phyloP scores from a whole-genome alignment of 2,329 filamentous ascomycete genomes.

The Pyrenochaeta sp. region DNA sequence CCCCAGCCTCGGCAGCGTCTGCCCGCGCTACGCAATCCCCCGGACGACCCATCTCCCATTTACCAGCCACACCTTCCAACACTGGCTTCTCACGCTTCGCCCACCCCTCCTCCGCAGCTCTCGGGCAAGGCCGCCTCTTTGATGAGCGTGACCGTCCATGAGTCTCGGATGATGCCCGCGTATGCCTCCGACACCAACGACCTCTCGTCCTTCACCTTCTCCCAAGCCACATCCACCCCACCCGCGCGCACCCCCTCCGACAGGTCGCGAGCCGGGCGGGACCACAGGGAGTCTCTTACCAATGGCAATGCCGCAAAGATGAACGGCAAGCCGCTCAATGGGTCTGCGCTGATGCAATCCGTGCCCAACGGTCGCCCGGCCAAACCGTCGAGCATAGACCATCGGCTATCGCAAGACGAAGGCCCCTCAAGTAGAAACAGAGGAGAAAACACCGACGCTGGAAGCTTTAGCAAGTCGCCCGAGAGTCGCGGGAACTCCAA shows the following conservation, averaged over 20 bases:
- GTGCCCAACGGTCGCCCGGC: constrained; percentile 48
- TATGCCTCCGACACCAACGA: constrained; percentile 57
- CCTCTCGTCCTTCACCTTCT: constrained; percentile 34
- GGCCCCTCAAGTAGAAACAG: constrained; percentile 21
- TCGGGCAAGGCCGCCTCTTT: constrained; percentile 36
- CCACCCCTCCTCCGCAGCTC: constrained; percentile 36
- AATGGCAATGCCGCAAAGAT: constrained; percentile 39
- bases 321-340: constrained; percentile 47
- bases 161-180: constrained; percentile 59
- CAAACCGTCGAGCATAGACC: constrained; percentile 43
- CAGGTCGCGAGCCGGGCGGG: constrained; percentile 28
- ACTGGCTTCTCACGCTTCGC: constrained; percentile 37
- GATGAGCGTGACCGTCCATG: constrained; percentile 45
- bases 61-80: constrained; percentile 24
- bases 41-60: constrained; percentile 14
- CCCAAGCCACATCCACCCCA: constrained; percentile 45
- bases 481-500: constrained; percentile 35
- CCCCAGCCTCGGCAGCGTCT: constrained; percentile 6
- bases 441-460: constrained; percentile 24
- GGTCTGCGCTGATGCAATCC: constrained; percentile 31
- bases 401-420: constrained; percentile 49
- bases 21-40: constrained; percentile 17
- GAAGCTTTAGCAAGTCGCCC: constrained; percentile 31
- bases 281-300: constrained; percentile 30
- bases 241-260: constrained; percentile 38